Conservation (phyloP, 83 land plant genomes). For the Diphasiastrum complanatum region DNA sequence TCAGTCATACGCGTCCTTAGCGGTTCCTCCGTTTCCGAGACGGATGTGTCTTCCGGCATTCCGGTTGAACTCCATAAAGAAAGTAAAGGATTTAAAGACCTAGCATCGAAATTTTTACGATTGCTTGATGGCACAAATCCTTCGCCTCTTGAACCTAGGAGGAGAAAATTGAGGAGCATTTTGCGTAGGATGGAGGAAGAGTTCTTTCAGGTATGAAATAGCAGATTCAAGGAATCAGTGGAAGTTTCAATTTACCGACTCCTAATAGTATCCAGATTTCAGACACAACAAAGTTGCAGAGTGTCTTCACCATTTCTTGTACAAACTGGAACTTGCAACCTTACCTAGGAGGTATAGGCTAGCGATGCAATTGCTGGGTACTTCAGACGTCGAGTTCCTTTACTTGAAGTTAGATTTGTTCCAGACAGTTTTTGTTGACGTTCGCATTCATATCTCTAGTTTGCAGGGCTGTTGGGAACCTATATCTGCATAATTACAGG, state of each 20-base stretch:
- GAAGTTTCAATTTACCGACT: not conserved
- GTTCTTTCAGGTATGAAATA: constrained; percentile 21
- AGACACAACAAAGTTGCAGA: not conserved
- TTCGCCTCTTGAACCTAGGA: not conserved
- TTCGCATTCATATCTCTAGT: too few species aligned
- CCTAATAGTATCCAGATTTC: not conserved
- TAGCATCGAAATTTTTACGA: constrained; percentile 12
- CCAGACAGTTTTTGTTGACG: not conserved
- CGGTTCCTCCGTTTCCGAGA: too few species aligned
- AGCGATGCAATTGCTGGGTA: too few species aligned
- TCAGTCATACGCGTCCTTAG: too few species aligned
- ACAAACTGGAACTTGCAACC: too few species aligned
- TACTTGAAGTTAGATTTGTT: not conserved
- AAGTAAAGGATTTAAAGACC: too few species aligned
- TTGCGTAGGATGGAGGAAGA: constrained; percentile 31
- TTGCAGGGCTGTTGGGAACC: constrained; percentile 58
- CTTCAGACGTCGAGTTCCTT: not conserved
- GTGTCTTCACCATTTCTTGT: too few species aligned
- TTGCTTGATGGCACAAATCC: constrained; percentile 21
- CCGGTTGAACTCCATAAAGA: too few species aligned
- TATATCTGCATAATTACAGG: constrained; percentile 64
- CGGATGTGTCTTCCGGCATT: too few species aligned
- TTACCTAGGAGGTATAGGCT: too few species aligned
- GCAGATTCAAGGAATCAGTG: not conserved
- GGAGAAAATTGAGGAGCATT: constrained; percentile 13